Percentiles rank a stretch among this genome's conserved stretches.
These are phyloP conservation scores for Phytopythium mirpurense DNA, from an alignment of 352 stramenopile genomes.

Conservation along the genomic window DNA sequence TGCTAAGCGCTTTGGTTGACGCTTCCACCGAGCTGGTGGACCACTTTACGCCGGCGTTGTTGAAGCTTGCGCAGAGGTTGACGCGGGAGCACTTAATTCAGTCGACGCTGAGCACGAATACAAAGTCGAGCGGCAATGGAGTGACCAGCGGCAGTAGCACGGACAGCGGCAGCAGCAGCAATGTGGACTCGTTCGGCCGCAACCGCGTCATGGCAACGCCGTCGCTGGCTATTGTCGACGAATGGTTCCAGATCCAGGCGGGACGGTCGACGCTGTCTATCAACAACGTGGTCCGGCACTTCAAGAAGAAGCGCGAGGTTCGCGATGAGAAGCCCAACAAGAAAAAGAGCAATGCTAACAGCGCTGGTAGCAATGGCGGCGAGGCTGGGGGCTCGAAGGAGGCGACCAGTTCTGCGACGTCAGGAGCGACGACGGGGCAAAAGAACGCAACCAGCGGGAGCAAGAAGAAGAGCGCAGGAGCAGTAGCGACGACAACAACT, in stretches of 20 bases:
- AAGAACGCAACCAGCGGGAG: slow-evolving; percentile 11
- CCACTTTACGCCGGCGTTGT: slow-evolving; percentile 64
- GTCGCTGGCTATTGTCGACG: slow-evolving; percentile 75
- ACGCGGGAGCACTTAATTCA: slow-evolving; percentile 83
- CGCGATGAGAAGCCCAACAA: slow-evolving; percentile 35
- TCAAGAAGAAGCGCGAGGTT: slow-evolving; percentile 57
- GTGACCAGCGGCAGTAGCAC: slow-evolving; percentile 2
- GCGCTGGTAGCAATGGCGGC: slow-evolving; percentile 12
- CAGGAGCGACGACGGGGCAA: slow-evolving; percentile 1
- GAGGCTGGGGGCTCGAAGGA: slow-evolving; percentile 8
- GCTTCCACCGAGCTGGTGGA: slow-evolving; percentile 69
- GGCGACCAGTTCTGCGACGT: not conserved
- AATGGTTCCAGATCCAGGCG: slow-evolving; percentile 71
- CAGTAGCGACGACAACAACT: slow-evolving; percentile 6
- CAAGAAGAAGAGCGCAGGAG: slow-evolving; percentile 38
- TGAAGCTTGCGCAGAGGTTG: slow-evolving; percentile 82
- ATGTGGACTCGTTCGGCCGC: slow-evolving; percentile 68
- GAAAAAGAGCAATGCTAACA: slow-evolving; percentile 45
- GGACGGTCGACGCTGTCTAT: slow-evolving; percentile 72
- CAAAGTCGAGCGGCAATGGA: slow-evolving; percentile 7
- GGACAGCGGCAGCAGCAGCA: slow-evolving; percentile 9
- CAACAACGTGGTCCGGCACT: slow-evolving; percentile 74
- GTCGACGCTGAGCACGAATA: slow-evolving; percentile 15
- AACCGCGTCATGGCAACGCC: slow-evolving; percentile 88
- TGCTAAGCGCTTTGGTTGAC: slow-evolving; percentile 57